Conservation (phyloP, 208 protist genomes). For the Acanthamoeba lenticulata region DNA sequence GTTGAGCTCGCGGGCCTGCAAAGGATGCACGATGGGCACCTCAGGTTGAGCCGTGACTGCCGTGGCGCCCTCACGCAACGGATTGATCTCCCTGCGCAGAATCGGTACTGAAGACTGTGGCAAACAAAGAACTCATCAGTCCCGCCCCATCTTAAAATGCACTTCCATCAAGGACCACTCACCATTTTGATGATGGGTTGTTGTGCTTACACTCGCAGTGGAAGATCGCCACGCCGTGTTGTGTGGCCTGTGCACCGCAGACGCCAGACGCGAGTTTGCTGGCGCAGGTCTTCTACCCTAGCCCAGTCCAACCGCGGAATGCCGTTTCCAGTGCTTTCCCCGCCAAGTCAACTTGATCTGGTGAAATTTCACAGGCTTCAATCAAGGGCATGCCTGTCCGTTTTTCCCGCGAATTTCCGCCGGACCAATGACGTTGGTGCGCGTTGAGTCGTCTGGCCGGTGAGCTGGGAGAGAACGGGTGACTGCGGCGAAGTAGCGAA, state of each 20-base stretch:
- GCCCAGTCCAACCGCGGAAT: background rate
- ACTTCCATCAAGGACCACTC: background rate
- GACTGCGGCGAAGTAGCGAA: background rate
- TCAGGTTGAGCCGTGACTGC: background rate
- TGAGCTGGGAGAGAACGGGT: background rate
- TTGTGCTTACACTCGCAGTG: background rate
- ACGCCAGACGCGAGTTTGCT: background rate
- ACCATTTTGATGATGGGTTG: background rate
- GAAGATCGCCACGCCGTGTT: background rate
- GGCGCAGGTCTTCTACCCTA: background rate
- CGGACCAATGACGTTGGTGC: background rate
- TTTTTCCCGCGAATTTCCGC: background rate
- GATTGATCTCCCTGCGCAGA: background rate
- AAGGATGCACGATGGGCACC: background rate
- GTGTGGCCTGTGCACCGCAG: background rate
- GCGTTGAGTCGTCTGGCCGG: background rate
- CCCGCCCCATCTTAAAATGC: background rate
- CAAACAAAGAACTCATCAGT: background rate
- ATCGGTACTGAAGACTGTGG: background rate
- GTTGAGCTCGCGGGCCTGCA: slow-evolving; percentile 14
- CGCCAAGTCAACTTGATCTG: background rate
- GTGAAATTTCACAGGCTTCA: background rate
- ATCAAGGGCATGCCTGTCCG: background rate
- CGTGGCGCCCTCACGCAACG: background rate
- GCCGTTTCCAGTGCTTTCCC: background rate